Base-by-base conservation (phyloP, 177 flowering plant species). In the Vitis hybrid region DNA sequence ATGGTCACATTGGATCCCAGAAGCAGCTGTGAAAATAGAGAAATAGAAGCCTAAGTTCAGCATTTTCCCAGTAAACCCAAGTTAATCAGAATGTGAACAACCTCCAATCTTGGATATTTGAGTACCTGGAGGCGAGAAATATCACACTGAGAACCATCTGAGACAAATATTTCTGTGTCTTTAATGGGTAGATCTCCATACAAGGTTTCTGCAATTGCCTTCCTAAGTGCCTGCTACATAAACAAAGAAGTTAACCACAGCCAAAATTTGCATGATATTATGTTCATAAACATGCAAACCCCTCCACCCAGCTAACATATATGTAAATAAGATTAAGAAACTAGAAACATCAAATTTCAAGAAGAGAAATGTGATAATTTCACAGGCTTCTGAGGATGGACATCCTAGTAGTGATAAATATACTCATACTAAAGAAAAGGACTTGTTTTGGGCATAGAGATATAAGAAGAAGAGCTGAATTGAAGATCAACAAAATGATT, bases 71-170 rank as follows among this genome's bases (percentile, higher is more conserved):
- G 39, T 39, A 31, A 61, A 34, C 39, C 4, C n/a, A 18, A 45
- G 14, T 39, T 57, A 19, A 49, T 48, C 8, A 58, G 53, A 68
- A 14, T n/a, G 16, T 8, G 4, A 15, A 29, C 8, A 19, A 12
- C 49, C 54, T 18, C 15, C 18, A 70, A 31, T 26, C 13, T 12
- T 29, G 49, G 63, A 65, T 65, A 51, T 19, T 63, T 51, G 7
- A 56, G 15, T 64, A 90, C 97, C 91, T 94, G 98, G 63, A 94
- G 82, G 54, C 98, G 92, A 26, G 93, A 84, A 65, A 94, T 92
- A 69, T 94, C 97, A 63, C 91, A 76, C 61, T 94, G 90, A 61
- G 97, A 89, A 55, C 98, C 98, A 71, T 94, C 98, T 8, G 98
- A 90, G 62, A 94, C 84, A 71, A 94, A 94, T 45, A 92, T 75